A percentile compares a stretch with the other conserved stretches of the same genome.
Conservation (phyloP, 2,329 filamentous ascomycete genomes). For the Stenocarpella maydis region DNA sequence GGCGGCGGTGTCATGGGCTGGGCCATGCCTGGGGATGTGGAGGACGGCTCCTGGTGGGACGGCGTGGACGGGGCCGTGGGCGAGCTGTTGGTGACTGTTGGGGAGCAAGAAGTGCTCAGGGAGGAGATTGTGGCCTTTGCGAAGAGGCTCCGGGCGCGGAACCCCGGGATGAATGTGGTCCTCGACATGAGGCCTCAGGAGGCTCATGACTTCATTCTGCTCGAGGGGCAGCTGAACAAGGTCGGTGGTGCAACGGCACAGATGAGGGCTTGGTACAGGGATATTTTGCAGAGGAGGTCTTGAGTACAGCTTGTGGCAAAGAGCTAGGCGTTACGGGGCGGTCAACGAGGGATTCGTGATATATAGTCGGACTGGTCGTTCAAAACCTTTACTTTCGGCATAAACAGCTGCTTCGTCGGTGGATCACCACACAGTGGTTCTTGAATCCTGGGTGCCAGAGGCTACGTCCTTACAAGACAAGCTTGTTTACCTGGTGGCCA, state of each 20-base stretch:
- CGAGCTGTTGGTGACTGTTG: conserved; percentile 44
- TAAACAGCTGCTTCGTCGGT: background rate
- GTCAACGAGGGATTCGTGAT: background rate
- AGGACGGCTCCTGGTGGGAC: conserved; percentile 41
- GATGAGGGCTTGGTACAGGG: conserved; percentile 21
- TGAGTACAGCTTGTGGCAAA: background rate
- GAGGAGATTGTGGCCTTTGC: conserved; percentile 43
- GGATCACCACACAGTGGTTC: background rate
- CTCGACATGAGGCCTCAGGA: conserved; percentile 42
- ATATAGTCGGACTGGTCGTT: background rate
- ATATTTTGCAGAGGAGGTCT: background rate
- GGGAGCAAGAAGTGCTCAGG: conserved; percentile 44
- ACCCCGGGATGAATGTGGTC: conserved; percentile 38
- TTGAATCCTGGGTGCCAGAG: background rate
- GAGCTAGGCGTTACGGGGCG: background rate
- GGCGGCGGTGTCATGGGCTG: conserved; percentile 36
- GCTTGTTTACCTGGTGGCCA: too few relatives aligned
- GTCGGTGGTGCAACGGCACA: background rate
- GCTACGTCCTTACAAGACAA: too few relatives aligned
- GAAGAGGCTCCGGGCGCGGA: conserved; percentile 37
- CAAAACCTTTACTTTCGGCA: background rate
- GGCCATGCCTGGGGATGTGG: conserved; percentile 43
- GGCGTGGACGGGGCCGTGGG: conserved; percentile 38
- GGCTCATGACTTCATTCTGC: conserved; percentile 46
- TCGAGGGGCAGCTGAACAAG: conserved; percentile 39